Percentiles rank a stretch among this genome's conserved stretches.
Conservation (phyloP, 345 rosid genomes). For the Hibiscus syriacus region DNA sequence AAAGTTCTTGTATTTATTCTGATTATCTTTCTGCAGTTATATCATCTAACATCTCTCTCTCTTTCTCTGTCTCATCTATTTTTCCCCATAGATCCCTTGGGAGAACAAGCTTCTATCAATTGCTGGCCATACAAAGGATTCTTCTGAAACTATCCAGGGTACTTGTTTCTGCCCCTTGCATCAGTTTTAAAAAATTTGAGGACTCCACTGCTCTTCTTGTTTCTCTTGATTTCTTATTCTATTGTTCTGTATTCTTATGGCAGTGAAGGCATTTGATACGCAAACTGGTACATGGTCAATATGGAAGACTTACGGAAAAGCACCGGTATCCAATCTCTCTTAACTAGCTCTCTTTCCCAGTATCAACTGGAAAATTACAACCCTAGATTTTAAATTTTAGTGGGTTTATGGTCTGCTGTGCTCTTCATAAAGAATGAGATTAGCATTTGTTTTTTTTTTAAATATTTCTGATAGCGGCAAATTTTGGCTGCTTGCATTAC, state of each 20-base stretch:
- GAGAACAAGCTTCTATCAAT: slow-evolving; percentile 80
- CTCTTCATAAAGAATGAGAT: not conserved
- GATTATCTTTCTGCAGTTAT: slow-evolving; percentile 13
- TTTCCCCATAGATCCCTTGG: slow-evolving; percentile 67
- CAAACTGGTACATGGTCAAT: slow-evolving; percentile 71
- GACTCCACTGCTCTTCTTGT: not conserved
- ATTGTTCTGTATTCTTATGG: slow-evolving; percentile 17
- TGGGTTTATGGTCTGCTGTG: not conserved
- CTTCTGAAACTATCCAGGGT: slow-evolving; percentile 87
- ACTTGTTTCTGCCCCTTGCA: not conserved
- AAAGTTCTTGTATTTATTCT: slow-evolving; percentile 16
- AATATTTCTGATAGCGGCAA: not conserved
- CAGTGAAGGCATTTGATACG: slow-evolving; percentile 89
- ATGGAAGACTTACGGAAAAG: slow-evolving; percentile 90
- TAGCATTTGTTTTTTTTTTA: not conserved
- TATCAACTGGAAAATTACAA: slow-evolving; percentile 8
- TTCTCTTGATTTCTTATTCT: not conserved
- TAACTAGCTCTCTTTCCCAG: slow-evolving; percentile 8
- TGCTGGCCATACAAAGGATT: slow-evolving; percentile 93
- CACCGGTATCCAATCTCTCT: slow-evolving; percentile 57
- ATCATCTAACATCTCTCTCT: not conserved
- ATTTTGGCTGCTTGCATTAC: not conserved
- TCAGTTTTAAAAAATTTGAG: not conserved
- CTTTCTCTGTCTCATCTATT: slow-evolving; percentile 3
- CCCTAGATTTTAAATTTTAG: not conserved